Conservation (phyloP, 2,329 filamentous ascomycete species). For the Bretziella fagacearum region DNA sequence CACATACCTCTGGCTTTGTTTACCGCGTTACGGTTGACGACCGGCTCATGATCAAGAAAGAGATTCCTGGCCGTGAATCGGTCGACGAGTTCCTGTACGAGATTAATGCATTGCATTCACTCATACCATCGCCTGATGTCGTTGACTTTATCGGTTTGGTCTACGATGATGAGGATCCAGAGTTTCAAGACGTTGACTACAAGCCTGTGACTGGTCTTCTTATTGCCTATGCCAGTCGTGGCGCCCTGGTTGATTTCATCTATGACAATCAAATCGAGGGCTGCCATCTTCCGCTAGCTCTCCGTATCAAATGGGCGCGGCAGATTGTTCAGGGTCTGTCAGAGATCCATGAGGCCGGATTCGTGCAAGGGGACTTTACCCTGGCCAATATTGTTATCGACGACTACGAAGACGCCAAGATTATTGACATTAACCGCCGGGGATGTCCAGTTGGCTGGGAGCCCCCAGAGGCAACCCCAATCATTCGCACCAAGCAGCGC, state of each 20-base stretch:
- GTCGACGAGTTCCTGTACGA: constrained; percentile 96
- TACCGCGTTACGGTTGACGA: constrained; percentile 70
- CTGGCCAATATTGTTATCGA: constrained; percentile 95
- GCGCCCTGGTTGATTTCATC: constrained; percentile 77
- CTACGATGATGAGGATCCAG: constrained; percentile 61
- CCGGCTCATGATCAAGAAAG: constrained; percentile 76
- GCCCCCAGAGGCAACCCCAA: constrained; percentile 69
- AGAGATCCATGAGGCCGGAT: constrained; percentile 88
- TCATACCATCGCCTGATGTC: constrained; percentile 57
- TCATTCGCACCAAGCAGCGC: constrained; percentile 75
- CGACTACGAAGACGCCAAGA: constrained; percentile 66
- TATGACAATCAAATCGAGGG: constrained; percentile 43
- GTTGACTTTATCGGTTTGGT: constrained; percentile 79
- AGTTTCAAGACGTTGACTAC: constrained; percentile 22
- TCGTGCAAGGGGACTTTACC: constrained; percentile 95
- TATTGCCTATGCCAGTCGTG: constrained; percentile 72
- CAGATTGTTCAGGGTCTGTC: constrained; percentile 81
- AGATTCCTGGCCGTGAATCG: constrained; percentile 88
- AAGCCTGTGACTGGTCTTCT: constrained; percentile 71
- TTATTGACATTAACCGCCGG: constrained; percentile 94
- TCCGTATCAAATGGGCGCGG: constrained; percentile 71
- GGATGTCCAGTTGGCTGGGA: constrained; percentile 98
- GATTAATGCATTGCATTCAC: constrained; percentile 75
- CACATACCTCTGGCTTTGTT: constrained; percentile 91
- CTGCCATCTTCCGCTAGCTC: constrained; percentile 45